Evolutionary conservation across 192 early-diverging fungal species (phyloP), one percentile per base, ranked within the genome.

Genomic region (Mortierella alpina): DNA sequence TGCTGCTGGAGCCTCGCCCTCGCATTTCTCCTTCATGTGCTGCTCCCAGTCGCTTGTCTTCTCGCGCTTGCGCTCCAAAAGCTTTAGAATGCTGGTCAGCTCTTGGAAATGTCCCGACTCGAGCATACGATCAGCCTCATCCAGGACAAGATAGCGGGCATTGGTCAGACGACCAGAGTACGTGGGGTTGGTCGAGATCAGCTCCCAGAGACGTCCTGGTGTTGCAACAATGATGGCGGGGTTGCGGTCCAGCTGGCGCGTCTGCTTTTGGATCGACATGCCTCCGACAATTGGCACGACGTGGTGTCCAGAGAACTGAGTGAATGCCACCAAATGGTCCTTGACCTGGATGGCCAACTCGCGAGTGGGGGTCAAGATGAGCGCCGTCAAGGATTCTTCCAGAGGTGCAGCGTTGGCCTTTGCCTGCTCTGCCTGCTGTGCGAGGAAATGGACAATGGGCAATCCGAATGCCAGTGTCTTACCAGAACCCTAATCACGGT

Each of bases 391-490:
- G 13, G 75, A 83, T 47, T 83, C 82, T 14, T 46, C 47, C n/a
- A 74, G 62, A 4, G 66, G 63, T 2, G 41, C 48, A 4, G 47
- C 60, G 18, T 57, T 73, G 57, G 68, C 76, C 10, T 59, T 55
- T 10, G 77, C 70, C 18, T 53, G n/a, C 6, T 31, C 18, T 6
- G 64, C 64, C 57, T 90, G 72, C 14, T 87, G 66, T 15, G 88
- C 83, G 41, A 96, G 75, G 47, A 83, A 88, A 50, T 97, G 91
- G 40, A 97, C 70, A 52, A 99, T 96, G 14, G 97, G 97, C 53
- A 99, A 86, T 17, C 96, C 96, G 86, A 97, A 99, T 0, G 96
- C 96, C 59, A 99, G 84, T 6, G 97, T 99, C 84, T 99, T 97
- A 50, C 96, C 96, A 0, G 95, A 96, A 66, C 97, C 95, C 87